Conservation (phyloP, 2,329 filamentous ascomycete species). For the Verticillium isaacii region DNA sequence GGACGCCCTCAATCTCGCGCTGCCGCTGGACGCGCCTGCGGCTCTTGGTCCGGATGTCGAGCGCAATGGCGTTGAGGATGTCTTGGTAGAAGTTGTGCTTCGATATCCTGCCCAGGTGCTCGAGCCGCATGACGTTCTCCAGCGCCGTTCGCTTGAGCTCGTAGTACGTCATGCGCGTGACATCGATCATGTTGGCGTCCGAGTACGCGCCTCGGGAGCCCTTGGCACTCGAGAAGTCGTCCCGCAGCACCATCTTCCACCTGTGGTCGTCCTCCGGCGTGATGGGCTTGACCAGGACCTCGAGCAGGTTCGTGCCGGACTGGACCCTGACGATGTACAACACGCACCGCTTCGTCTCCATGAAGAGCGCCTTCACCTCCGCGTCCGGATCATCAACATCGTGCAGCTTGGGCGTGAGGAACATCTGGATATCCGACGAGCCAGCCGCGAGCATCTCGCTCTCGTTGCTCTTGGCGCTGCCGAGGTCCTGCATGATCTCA, state of each 20-base stretch:
- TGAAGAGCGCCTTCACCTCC: constrained; percentile 86
- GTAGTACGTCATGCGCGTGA: constrained; percentile 83
- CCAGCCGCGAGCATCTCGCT: constrained; percentile 85
- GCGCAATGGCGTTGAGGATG: constrained; percentile 92
- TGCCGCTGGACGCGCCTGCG: constrained; percentile 86
- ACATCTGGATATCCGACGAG: constrained; percentile 85
- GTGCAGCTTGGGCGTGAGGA: constrained; percentile 82
- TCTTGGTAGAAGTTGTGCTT: constrained; percentile 92
- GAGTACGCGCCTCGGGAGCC: constrained; percentile 81
- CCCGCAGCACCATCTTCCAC: constrained; percentile 75
- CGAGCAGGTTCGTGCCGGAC: constrained; percentile 84
- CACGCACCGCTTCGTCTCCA: constrained; percentile 96
- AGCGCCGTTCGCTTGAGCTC: constrained; percentile 90
- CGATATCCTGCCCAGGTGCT: constrained; percentile 84
- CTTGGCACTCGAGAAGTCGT: constrained; percentile 69
- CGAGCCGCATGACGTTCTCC: constrained; percentile 88
- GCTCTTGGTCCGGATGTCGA: constrained; percentile 97
- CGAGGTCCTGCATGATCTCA: constrained; percentile 88
- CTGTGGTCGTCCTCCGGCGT: constrained; percentile 81
- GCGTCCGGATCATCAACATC: constrained; percentile 91
- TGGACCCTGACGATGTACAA: constrained; percentile 98
- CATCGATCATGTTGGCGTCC: constrained; percentile 82
- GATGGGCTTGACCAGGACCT: constrained; percentile 90
- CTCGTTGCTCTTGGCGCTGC: constrained; percentile 94
- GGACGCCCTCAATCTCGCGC: constrained; percentile 81